These are phyloP conservation scores for Aspergillus taichungensis DNA, from an alignment of 495 filamentous ascomycete species.

Conservation along the genomic window DNA sequence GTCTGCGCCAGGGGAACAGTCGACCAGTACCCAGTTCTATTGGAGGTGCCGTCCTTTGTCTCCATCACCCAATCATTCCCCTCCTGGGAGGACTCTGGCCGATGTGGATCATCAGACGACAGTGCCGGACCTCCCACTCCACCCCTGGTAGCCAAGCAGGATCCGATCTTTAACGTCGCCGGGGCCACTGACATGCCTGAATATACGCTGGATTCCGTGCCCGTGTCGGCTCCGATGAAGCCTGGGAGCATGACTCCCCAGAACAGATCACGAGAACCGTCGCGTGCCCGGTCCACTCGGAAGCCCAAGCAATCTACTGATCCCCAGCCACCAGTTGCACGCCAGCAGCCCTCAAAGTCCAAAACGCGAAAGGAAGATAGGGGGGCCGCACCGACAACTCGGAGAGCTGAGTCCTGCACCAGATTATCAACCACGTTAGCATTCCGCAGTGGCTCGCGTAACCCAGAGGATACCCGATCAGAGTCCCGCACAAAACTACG, in stretches of 20 bases:
- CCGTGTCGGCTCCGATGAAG: slow-evolving; percentile 7
- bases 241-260: slow-evolving; percentile 1
- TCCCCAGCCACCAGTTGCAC: too few relatives aligned
- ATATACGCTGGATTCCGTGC: not conserved
- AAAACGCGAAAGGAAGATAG: too few relatives aligned
- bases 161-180: slow-evolving; percentile 10
- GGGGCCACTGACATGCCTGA: not conserved
- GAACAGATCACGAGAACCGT: too few relatives aligned
- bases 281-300: too few relatives aligned
- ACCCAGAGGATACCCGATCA: not conserved
- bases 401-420: not conserved
- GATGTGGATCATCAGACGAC: slow-evolving; percentile 28
- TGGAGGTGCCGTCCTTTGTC: slow-evolving; percentile 16
- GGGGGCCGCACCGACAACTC: not conserved
- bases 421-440: too few relatives aligned
- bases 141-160: slow-evolving; percentile 9
- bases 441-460: not conserved
- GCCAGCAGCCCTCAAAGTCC: too few relatives aligned
- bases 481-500: not conserved
- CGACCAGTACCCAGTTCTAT: slow-evolving; percentile 39
- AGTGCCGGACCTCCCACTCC: slow-evolving; percentile 30
- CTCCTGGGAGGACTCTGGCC: slow-evolving; percentile 7
- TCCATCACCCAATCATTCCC: slow-evolving; percentile 8
- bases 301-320: too few relatives aligned
- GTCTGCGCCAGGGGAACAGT: slow-evolving; percentile 32